phyloP scores from a whole-genome alignment of 306 rosid species.

The Luffa acutangula region DNA sequence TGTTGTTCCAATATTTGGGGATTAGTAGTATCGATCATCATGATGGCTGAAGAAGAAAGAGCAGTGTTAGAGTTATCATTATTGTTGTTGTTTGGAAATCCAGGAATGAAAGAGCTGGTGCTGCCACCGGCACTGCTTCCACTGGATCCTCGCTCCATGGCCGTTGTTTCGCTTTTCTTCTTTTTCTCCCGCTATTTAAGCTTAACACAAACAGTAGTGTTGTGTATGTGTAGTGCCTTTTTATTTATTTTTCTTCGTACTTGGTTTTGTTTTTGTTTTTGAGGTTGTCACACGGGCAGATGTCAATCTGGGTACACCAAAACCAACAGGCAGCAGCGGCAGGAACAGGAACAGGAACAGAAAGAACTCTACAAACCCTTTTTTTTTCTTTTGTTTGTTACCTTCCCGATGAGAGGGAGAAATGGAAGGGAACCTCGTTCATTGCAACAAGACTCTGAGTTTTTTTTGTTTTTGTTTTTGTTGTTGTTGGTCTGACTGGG shows the following conservation, averaged over 20 bases:
- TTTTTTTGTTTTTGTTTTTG: neutral
- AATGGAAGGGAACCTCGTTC: neutral
- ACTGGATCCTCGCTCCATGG: constrained; percentile 5
- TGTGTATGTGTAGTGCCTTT: neutral
- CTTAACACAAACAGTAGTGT: constrained; percentile 18
- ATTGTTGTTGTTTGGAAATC: constrained; percentile 36
- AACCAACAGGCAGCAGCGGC: neutral
- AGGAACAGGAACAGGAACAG: neutral
- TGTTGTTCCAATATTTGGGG: neutral
- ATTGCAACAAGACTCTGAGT: neutral
- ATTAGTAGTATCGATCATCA: constrained; percentile 2
- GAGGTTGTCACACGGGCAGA: neutral
- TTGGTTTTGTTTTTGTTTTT: neutral
- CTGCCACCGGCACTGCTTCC: neutral
- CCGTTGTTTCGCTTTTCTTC: neutral
- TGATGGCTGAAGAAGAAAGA: constrained; percentile 24
- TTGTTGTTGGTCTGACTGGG: neutral
- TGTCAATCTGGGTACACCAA: neutral
- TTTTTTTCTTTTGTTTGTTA: constrained; percentile 13
- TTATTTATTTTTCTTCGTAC: neutral
- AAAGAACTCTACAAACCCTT: neutral
- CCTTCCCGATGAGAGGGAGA: constrained; percentile 50
- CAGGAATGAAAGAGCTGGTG: constrained; percentile 20
- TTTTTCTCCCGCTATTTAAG: constrained; percentile 34
- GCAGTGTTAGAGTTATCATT: constrained; percentile 18